Evolutionary conservation across 2,329 filamentous ascomycete species (phyloP).

Genomic region (Aureobasidium lini): DNA sequence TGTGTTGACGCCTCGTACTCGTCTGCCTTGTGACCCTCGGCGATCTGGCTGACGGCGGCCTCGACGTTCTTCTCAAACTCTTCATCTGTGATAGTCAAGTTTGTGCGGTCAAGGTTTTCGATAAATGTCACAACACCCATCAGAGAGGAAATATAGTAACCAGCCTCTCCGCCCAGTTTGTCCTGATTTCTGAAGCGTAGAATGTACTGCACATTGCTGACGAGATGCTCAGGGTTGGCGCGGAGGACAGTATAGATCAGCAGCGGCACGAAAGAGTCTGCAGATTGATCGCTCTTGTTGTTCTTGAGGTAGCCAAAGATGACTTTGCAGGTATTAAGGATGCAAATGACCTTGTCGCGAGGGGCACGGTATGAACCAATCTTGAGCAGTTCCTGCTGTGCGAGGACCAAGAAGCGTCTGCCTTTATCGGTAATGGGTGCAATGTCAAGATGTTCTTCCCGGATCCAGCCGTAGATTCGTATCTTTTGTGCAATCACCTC

Average conservation of each 20-base stretch:
- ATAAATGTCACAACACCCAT: slow-evolving; percentile 96
- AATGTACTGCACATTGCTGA: slow-evolving; percentile 98
- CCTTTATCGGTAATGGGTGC: slow-evolving; percentile 76
- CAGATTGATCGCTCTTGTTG: slow-evolving; percentile 86
- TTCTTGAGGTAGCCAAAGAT: slow-evolving; percentile 94
- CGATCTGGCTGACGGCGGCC: slow-evolving; percentile 88
- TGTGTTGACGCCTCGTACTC: slow-evolving; percentile 35
- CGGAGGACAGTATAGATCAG: slow-evolving; percentile 94
- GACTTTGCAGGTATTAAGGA: slow-evolving; percentile 97
- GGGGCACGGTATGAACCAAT: slow-evolving; percentile 97
- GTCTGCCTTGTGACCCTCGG: slow-evolving; percentile 69
- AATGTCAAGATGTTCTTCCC: slow-evolving; percentile 89
- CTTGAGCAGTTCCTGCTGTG: slow-evolving; percentile 90
- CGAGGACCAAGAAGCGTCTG: slow-evolving; percentile 76
- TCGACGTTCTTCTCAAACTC: slow-evolving; percentile 98
- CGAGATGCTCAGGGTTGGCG: slow-evolving; percentile 88
- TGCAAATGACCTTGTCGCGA: slow-evolving; percentile 95
- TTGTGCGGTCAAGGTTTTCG: slow-evolving; percentile 90
- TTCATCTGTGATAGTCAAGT: slow-evolving; percentile 83
- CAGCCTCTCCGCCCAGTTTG: slow-evolving; percentile 92
- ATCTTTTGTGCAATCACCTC: slow-evolving; percentile 96
- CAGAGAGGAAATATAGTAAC: slow-evolving; percentile 93
- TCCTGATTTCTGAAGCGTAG: slow-evolving; percentile 95
- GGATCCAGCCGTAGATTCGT: slow-evolving; percentile 91
- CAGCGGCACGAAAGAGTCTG: slow-evolving; percentile 90